Conservation (phyloP, 495 filamentous ascomycete genomes). For the Hypoxylon cercidicola region DNA sequence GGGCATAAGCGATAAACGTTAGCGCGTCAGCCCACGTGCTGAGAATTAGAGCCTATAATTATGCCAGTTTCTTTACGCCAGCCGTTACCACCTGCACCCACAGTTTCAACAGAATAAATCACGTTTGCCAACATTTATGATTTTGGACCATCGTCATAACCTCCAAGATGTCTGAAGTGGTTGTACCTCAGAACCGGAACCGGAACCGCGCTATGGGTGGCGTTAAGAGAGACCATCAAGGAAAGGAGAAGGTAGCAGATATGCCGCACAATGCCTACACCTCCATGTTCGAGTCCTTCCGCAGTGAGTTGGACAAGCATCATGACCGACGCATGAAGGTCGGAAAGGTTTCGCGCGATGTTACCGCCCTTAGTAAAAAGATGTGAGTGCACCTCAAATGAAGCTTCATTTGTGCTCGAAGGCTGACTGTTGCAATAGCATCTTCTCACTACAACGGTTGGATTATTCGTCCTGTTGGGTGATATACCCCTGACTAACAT, state of each 20-base stretch:
- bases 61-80: too few species aligned
- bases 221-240: slow-evolving; percentile 70
- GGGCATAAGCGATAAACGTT: too few species aligned
- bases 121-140: too few species aligned
- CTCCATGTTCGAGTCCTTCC: slow-evolving; percentile 85
- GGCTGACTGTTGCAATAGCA: slow-evolving; percentile 61
- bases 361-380: slow-evolving; percentile 95
- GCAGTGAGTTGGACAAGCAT: slow-evolving; percentile 90
- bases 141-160: slow-evolving; percentile 6
- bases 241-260: slow-evolving; percentile 58
- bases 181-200: slow-evolving; percentile 42
- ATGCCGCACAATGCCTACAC: slow-evolving; percentile 63
- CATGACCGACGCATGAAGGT: slow-evolving; percentile 91
- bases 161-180: slow-evolving; percentile 43
- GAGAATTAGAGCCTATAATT: too few species aligned
- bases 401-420: not conserved
- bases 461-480: not conserved
- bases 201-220: slow-evolving; percentile 53
- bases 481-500: slow-evolving; percentile 8
- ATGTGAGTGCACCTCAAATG: slow-evolving; percentile 67
- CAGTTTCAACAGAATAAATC: too few species aligned
- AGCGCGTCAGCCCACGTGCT: too few species aligned
- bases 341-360: slow-evolving; percentile 88
- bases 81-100: too few species aligned
- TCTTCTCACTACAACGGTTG: slow-evolving; percentile 92